A percentile compares a stretch with the other conserved stretches of the same genome.
Evolutionary conservation across 2,329 filamentous ascomycete species (phyloP).

Genomic region (Venturia aucupariae): DNA sequence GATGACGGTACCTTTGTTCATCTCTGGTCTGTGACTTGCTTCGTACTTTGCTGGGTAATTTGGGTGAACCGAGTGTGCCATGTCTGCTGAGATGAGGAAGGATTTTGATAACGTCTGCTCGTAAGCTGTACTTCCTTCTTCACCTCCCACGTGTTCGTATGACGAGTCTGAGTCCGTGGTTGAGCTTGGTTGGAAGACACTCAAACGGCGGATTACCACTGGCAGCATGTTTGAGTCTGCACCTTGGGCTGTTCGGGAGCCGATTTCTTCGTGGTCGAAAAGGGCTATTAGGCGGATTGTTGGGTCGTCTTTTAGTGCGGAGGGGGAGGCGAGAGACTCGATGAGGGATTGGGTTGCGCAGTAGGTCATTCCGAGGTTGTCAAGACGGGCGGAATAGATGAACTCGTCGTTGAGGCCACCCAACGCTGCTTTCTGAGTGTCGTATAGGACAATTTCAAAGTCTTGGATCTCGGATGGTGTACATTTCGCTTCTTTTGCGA

Average conservation of each 20-base stretch:
- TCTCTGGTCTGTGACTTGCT: conserved; percentile 77
- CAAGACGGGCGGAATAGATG: conserved; percentile 88
- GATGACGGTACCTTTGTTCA: conserved; percentile 95
- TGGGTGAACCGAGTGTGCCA: conserved; percentile 93
- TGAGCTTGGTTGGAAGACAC: conserved; percentile 54
- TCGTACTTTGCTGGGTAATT: conserved; percentile 95
- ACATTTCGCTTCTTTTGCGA: conserved; percentile 70
- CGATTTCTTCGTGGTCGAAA: conserved; percentile 98
- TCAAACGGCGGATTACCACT: conserved; percentile 75
- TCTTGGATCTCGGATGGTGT: conserved; percentile 67
- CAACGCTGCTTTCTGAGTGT: conserved; percentile 82
- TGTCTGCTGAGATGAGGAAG: conserved; percentile 92
- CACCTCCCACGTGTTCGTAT: conserved; percentile 42
- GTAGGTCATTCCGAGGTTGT: conserved; percentile 95
- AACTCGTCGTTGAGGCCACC: conserved; percentile 90
- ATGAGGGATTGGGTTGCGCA: conserved; percentile 82
- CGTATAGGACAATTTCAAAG: conserved; percentile 95
- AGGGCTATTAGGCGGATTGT: conserved; percentile 85
- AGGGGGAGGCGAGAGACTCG: conserved; percentile 56
- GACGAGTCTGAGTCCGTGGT: conserved; percentile 34
- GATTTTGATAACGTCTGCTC: conserved; percentile 87
- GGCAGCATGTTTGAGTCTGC: conserved; percentile 89
- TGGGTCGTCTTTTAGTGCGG: conserved; percentile 62
- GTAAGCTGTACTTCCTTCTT: conserved; percentile 59
- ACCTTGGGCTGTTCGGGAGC: conserved; percentile 83